Base-by-base conservation (phyloP, 2,329 filamentous ascomycete genomes). In the Arthrobotrys sinensis region DNA sequence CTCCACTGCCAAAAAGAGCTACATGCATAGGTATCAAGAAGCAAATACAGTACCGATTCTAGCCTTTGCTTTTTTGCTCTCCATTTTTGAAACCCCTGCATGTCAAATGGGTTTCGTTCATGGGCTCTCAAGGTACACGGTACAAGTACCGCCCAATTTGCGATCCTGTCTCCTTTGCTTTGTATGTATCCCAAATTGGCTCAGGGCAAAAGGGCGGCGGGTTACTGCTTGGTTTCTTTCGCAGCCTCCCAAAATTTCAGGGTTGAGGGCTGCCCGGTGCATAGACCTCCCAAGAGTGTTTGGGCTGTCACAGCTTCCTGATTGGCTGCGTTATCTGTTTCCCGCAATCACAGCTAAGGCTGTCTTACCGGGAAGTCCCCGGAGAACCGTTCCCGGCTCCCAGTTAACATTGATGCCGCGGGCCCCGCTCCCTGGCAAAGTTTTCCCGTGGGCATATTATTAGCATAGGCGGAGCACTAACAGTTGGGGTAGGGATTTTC, bases 391-490 rank as follows among this genome's bases (percentile, higher is more conserved):
- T 4, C 38, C 68, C 57, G 24, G n/a, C 0, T 3, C 16, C 36
- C 57, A 16, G 38, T 46, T 12, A 8, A n/a, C 21, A 36, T 28
- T 40, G 16, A 24, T n/a, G 40, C 12, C 28, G 38, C 16, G 28
- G 43, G 38, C 53, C 52, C 71, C 52, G 48, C 43, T 10, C 43
- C 48, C 64, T 36, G 21, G 45, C 28, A 57, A 34, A 43, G 48
- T 62, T 50, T 40, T 34, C 57, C 64, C 72, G 16, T 3, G 55
- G 19, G 55, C 43, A 40, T 78, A 78, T 78, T 78, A 72, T 78
- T 78, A 72, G 75, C 53, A 72, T 69, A 72, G 75, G 75, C 75
- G 70, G 67, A 78, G 75, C 75, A 78, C 40, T 34, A 72, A 55
- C 66, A 65, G 60, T 77, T 78, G 67, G 21, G 45, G 75, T 72